These are phyloP conservation scores for Pleomassaria siparia DNA, from an alignment of 2,329 filamentous ascomycete genomes.

Conservation along the genomic window DNA sequence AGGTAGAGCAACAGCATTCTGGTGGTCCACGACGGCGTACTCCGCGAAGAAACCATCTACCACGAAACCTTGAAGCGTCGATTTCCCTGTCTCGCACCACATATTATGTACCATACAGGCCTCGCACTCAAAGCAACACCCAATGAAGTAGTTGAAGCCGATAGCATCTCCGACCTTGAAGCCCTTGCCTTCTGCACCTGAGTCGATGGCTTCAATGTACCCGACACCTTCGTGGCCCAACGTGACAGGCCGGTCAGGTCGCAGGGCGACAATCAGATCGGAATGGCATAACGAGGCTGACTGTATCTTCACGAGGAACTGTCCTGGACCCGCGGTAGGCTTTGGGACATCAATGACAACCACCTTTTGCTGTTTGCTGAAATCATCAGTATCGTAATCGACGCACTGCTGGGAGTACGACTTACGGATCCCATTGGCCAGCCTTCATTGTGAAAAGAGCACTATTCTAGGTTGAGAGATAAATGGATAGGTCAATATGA, in stretches of 20 bases:
- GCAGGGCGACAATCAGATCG: conserved; percentile 27
- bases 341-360: conserved; percentile 32
- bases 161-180: conserved; percentile 49
- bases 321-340: conserved; percentile 22
- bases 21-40: conserved; percentile 51
- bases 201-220: conserved; percentile 42
- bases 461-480: background rate
- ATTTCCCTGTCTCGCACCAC: conserved; percentile 42
- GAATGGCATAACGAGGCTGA: conserved; percentile 36
- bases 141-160: conserved; percentile 51
- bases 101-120: conserved; percentile 51
- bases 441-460: conserved; percentile 26
- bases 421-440: conserved; percentile 33
- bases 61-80: conserved; percentile 47
- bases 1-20: conserved; percentile 48
- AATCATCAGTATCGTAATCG: background rate
- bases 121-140: conserved; percentile 51
- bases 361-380: conserved; percentile 29
- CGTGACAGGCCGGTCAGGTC: conserved; percentile 33
- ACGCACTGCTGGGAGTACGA: background rate
- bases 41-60: conserved; percentile 52
- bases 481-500: conserved; percentile 8
- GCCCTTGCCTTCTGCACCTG: conserved; percentile 39
- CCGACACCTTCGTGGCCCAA: conserved; percentile 53
- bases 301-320: conserved; percentile 35